Conservation (phyloP, 495 filamentous ascomycete genomes). For the Collariella sp. region DNA sequence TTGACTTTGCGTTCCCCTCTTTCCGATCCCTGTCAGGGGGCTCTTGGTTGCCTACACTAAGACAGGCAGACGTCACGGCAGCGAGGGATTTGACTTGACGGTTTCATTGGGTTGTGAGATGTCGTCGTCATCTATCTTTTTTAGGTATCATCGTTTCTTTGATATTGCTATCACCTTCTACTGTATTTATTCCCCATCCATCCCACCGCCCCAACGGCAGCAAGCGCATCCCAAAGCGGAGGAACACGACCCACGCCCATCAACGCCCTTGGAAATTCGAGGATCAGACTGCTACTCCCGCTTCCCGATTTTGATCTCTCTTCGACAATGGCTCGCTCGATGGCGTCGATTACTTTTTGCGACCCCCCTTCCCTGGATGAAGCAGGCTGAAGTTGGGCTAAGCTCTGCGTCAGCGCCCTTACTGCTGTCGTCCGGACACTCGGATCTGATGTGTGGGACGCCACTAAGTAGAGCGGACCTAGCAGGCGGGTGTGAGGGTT, state of each 20-base stretch:
- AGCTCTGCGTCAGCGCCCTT: not conserved
- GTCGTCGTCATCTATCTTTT: too few relatives aligned
- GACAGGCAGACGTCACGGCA: too few relatives aligned
- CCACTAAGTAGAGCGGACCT: slow-evolving; percentile 17
- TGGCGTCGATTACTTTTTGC: too few relatives aligned
- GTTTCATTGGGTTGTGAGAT: not conserved
- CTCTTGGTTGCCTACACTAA: too few relatives aligned
- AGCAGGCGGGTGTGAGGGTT: slow-evolving; percentile 11
- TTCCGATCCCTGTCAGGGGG: too few relatives aligned
- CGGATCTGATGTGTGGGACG: not conserved
- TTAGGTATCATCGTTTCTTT: too few relatives aligned
- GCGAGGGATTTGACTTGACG: not conserved
- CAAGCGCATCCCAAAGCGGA: slow-evolving; percentile 2
- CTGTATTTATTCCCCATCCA: not conserved
- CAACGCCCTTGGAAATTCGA: slow-evolving; percentile 9
- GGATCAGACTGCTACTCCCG: not conserved
- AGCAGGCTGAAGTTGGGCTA: not conserved
- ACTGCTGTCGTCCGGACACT: not conserved
- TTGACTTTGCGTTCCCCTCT: too few relatives aligned
- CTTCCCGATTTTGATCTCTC: not conserved
- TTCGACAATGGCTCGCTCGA: not conserved
- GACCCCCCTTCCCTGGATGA: too few relatives aligned
- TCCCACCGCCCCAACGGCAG: not conserved
- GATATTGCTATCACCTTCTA: too few relatives aligned
- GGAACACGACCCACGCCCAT: slow-evolving; percentile 12